These are phyloP conservation scores for Rhododendron molle DNA, from an alignment of 148 eudicot genomes.

Conservation along the genomic window DNA sequence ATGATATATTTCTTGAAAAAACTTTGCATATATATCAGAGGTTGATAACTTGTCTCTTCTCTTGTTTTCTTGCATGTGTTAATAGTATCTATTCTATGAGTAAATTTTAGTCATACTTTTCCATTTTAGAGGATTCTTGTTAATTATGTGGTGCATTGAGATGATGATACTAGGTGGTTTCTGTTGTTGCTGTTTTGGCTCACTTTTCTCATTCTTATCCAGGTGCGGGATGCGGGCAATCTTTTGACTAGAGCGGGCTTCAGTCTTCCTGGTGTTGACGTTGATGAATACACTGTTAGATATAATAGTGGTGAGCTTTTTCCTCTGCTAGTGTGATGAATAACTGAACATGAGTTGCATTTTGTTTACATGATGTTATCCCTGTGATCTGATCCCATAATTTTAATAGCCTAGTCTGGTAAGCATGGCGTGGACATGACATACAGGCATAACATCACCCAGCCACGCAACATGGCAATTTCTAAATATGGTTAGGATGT, in stretches of 20 bases:
- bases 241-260: slow-evolving; percentile 98
- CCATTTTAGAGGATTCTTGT: neutral
- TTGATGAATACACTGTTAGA: slow-evolving; percentile 87
- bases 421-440: neutral
- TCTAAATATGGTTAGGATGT: neutral
- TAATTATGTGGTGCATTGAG: neutral
- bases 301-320: slow-evolving; percentile 71
- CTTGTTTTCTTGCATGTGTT: neutral
- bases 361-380: neutral
- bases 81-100: neutral
- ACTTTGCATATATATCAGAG: neutral
- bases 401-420: neutral
- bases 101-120: neutral
- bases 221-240: slow-evolving; percentile 99
- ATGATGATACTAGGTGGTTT: neutral
- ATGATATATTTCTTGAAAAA: neutral
- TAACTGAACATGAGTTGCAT: neutral
- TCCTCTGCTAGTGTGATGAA: neutral
- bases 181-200: neutral
- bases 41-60: neutral
- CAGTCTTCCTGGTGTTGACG: slow-evolving; percentile 92
- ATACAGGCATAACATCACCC: neutral
- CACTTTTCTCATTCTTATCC: slow-evolving; percentile 2
- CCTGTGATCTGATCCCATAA: neutral
- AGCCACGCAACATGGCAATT: neutral